Evolutionary conservation across 352 stramenopile species (phyloP), one percentile per base, ranked within the genome.

Genomic region (Pythium brachiatum): DNA sequence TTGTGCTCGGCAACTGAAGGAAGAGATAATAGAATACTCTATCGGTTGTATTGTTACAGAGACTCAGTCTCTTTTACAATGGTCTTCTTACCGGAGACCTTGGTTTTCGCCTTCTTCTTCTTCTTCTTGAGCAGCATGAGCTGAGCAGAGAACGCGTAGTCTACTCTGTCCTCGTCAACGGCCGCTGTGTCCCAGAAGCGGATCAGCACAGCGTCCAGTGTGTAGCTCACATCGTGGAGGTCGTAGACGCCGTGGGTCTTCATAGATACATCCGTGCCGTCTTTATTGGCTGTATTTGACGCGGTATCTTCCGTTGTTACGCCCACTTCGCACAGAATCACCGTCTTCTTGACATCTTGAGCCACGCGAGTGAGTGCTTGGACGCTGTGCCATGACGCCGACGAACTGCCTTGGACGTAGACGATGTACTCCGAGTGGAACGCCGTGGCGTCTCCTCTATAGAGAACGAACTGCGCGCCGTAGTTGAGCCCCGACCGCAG

Each of bases 341-440:
- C 76, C 0, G 80, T 89, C 75, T 93, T 93, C 69, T 91, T 93
- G 12, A 89, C 81, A 60, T 93, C 84, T 11, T 76, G 78, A 18
- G 80, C 79, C 31, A 93, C 69, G 23, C 81, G 81, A n/a, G 84
- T 90, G 50, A 89, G 72, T 29, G 78, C 76, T 58, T 93, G 84
- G 18, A 91, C 62, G 16, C 61, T 68, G 34, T 79, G 73, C 83
- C 83, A 90, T 8, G 69, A 70, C 21, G 0, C 41, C 38, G 18
- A 21, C 21, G 11, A 6, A n/a, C 54, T 26, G 38, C 52, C 46
- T 47, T 77, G 64, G 16, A 90, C 29, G 68, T 90, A 88, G 23
- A 88, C 76, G 32, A 90, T 75, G 58, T 91, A 92, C 51, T 94
- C 81, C 4, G 84, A 91, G 68, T 94, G 84, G 54, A 80, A 86